A percentile compares a stretch with the other conserved stretches of the same genome.
Conservation (phyloP, 768 basidiomycete genomes). For the Imleria badia region DNA sequence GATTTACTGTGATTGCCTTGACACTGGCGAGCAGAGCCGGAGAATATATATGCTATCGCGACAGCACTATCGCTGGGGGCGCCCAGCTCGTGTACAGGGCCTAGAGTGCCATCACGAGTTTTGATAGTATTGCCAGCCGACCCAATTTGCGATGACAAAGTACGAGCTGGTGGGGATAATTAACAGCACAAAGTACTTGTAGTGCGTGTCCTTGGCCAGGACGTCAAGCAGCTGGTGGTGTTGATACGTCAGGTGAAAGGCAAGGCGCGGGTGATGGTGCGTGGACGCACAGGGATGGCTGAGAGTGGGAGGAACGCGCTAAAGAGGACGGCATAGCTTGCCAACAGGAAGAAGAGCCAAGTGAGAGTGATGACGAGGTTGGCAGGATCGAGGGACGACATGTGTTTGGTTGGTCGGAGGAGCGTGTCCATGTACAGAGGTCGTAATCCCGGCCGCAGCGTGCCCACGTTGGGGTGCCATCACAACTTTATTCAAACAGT, state of each 20-base stretch:
- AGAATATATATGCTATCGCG: slow-evolving; percentile 5
- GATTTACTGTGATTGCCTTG: slow-evolving; percentile 19
- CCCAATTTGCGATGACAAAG: slow-evolving; percentile 98
- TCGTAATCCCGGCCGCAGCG: slow-evolving; percentile 31
- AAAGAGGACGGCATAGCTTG: slow-evolving; percentile 63
- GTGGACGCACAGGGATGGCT: slow-evolving; percentile 47
- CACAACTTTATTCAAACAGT: slow-evolving; percentile 21
- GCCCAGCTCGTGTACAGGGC: slow-evolving; percentile 1
- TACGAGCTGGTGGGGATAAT: slow-evolving; percentile 80
- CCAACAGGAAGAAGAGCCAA: slow-evolving; percentile 52
- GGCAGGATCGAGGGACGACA: slow-evolving; percentile 38
- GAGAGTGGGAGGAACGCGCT: slow-evolving; percentile 60
- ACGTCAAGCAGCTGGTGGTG: slow-evolving; percentile 55
- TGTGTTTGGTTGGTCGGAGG: slow-evolving; percentile 21
- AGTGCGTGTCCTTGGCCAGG: slow-evolving; percentile 74
- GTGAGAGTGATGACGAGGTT: slow-evolving; percentile 49
- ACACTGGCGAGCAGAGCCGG: slow-evolving; percentile 5
- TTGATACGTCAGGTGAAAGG: slow-evolving; percentile 21
- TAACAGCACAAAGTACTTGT: slow-evolving; percentile 83
- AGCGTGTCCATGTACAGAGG: slow-evolving; percentile 14
- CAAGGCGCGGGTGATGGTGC: background rate
- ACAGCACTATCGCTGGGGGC: background rate
- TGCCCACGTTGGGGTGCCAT: slow-evolving; percentile 8
- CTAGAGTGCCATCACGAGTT: slow-evolving; percentile 58
- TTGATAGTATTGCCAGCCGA: slow-evolving; percentile 96